Evolutionary conservation across 1,284 basidiomycete genomes (phyloP), one percentile per base, ranked within the genome.

Genomic region (Papiliotrema fonsecae): DNA sequence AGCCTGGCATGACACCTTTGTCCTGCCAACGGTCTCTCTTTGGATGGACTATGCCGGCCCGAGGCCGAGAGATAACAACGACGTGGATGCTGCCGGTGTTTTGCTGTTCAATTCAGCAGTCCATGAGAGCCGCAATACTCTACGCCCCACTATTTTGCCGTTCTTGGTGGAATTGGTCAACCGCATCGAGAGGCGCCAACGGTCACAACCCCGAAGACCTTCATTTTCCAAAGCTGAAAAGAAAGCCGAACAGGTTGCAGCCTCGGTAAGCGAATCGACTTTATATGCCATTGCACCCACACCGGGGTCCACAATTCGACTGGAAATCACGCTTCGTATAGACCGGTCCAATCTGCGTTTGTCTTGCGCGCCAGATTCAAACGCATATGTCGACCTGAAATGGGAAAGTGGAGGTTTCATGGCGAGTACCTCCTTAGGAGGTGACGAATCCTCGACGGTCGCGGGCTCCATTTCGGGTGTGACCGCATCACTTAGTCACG

Each of bases 401-500:
- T 96, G 91, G 91, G 84, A 92, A 51, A 92, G 86, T 57, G 91
- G 91, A 31, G 90, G 90, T 0, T 91, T 94, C 62, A 75, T 90
- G 32, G 69, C 90, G 31, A 86, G 82, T 55, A 77, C 88, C 16
- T 81, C 84, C 24, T 84, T 88, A 2, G 83, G 84, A 10, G 81
- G 81, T 39, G 79, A 81, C 19, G 80, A 80, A 34, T 48, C 49
- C 32, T 78, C 88, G 19, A 81, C 82, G 5, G 82, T 92, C 57
- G 83, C 85, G 0, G 87, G 87, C 4, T 82, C 81, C 39, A 82
- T 93, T 11, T 85, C 83, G 19, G 88, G 88, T 1, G 77, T 93
- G 21, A 85, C 84, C 1, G 75, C 84, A 27, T 83, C 85, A 9
- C 76, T 93, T 31, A 85, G 86, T 54, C 88, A 80, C 50, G 84